These are phyloP conservation scores for Diplogelasinospora grovesii DNA, from an alignment of 495 filamentous ascomycete species.

Conservation along the genomic window DNA sequence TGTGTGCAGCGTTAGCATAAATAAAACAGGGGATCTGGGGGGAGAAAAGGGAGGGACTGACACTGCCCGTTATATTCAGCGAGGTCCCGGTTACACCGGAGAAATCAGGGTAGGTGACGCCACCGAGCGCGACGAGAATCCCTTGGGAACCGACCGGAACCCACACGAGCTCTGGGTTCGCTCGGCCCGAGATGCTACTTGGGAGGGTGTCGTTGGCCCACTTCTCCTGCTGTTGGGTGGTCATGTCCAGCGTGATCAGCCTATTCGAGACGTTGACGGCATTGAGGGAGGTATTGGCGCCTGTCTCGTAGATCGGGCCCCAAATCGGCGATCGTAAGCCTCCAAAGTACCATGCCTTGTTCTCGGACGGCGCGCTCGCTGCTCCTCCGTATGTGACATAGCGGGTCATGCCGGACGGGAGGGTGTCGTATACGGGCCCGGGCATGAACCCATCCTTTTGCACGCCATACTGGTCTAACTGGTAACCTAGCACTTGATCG, in stretches of 20 bases:
- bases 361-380: slow-evolving; percentile 62
- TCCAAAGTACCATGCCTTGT: slow-evolving; percentile 65
- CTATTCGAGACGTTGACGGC: slow-evolving; percentile 36
- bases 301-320: slow-evolving; percentile 37
- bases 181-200: slow-evolving; percentile 42
- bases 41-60: slow-evolving; percentile 19
- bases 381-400: slow-evolving; percentile 60
- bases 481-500: slow-evolving; percentile 42
- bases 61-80: slow-evolving; percentile 35
- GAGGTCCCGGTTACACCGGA: slow-evolving; percentile 19
- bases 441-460: slow-evolving; percentile 31
- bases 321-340: slow-evolving; percentile 46
- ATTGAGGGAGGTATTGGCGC: slow-evolving; percentile 24
- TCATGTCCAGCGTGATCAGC: slow-evolving; percentile 58
- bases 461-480: slow-evolving; percentile 43
- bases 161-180: slow-evolving; percentile 62
- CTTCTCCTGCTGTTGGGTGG: slow-evolving; percentile 34
- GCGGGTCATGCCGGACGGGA: slow-evolving; percentile 45
- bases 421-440: slow-evolving; percentile 29
- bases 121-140: slow-evolving; percentile 59
- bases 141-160: slow-evolving; percentile 58
- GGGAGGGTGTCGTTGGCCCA: slow-evolving; percentile 56
- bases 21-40: not conserved
- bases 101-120: slow-evolving; percentile 50
- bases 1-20: slow-evolving; percentile 16